Evolutionary conservation across 352 stramenopile genomes (phyloP), one percentile per base, ranked within the genome.

Genomic region (Lagenidium giganteum): DNA sequence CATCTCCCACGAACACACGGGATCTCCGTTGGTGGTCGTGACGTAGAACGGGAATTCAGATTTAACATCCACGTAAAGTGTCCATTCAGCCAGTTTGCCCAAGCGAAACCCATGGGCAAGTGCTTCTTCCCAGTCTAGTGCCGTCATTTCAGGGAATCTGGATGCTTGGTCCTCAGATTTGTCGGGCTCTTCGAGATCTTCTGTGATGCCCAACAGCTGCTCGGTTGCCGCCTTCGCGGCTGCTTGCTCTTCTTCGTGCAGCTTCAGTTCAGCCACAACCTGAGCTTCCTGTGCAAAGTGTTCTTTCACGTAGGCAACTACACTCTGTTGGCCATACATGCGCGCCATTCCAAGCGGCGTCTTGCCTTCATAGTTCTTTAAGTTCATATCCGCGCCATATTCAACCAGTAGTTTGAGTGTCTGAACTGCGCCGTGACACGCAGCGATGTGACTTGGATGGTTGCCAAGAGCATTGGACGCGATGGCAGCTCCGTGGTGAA

Each of bases 311-410:
- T 75, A 83, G n/a, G 80, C 44, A 8, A 90, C 72, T 18, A 90
- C 57, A 0, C 32, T 41, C 33, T 52, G 51, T 40, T 88, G 78
- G 26, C 66, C 25, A 25, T 74, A 54, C 77, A 94, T 91, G 3
- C 80, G 68, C 4, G 80, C 80, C 53, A 89, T 70, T 7, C 78
- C 83, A 1, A 93, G 44, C 3, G 80, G 75, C 5, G 81, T 93
- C 35, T 82, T 85, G 2, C 79, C 77, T 8, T 79, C 67, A 23
- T 88, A 94, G 33, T 94, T 94, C 31, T 83, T 85, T 5, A 87
- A 45, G 41, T 90, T 94, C 69, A 94, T 87, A 28, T 91, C 80
- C 3, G 70, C 70, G 9, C 74, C 67, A 33, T 93, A 94, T 18
- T 91, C 70, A 1, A 93, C 49, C 3, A 93, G 67, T 18, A 93